Base-by-base conservation (phyloP, 169 alveolate species). In the Perkinsus chesapeaki region DNA sequence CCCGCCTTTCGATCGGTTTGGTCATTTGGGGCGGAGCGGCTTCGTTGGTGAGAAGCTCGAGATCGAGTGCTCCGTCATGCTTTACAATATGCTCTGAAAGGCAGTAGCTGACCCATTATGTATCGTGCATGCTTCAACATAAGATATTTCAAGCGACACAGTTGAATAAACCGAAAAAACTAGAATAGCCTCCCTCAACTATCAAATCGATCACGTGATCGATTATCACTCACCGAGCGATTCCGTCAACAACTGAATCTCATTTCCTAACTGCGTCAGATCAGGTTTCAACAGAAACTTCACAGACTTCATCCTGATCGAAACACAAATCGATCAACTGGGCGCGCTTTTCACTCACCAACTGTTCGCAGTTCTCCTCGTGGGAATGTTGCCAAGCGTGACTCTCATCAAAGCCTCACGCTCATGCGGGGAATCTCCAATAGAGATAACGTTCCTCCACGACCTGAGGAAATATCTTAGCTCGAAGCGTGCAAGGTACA, bases 371-470 rank as follows among this genome's bases (percentile, higher is more conserved):
- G 82, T 60, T 34, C 82, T 60, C 82, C 31, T 7, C 12, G 82
- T 60, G 7, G 82, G 82, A 5, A 60, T 60, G 27, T 60, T 60
- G 12, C 82, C 82, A 27, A 60, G 31, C 12, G 82, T 60, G 12
- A 60, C 82, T 60, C 82, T 60, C 82, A 60, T 60, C 82, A 60
- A 16, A 27, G 93, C 93, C n/a, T 91, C 93, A 9, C 93, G 0
- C 31, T 91, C 93, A 39, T 91, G 93, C 31, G 93, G 93, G n/a
- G 93, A 47, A 36, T 91, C 93, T 5, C 93, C 93, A 39, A 91
- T 91, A 10, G 93, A 91, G 1, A 91, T 39, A n/a, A 91, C 60
- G 31, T 91, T 91, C 27, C 60, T 34, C 93, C 93, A 91, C 0
- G 82, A 60, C 82, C 82, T 60, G 31, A 16, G 27, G 72, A 47